Evolutionary conservation across 1,284 basidiomycete species (phyloP), one percentile per base, ranked within the genome.

Genomic region (Leucocoprinus gongylophorus): DNA sequence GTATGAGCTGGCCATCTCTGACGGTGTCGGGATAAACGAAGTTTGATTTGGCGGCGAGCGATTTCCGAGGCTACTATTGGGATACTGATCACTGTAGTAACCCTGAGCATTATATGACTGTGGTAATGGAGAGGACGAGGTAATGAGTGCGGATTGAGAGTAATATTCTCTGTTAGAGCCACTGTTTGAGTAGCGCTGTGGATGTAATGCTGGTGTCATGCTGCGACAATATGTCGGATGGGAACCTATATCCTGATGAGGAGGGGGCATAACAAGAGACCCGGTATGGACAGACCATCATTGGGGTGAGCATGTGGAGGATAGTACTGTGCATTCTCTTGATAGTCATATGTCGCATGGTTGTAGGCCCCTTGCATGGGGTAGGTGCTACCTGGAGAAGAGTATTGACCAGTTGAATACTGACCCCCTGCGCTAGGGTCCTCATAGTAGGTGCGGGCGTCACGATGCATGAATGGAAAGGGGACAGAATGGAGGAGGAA

Each of bases 1-100:
- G 58, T 74, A 76, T 35, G 63, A 61, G 40, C 71, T 66, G 35
- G 68, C 72, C 18, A 76, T 62, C 49, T 80, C 73, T 5, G 75
- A 76, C 7, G 77, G 78, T 1, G 77, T 79, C n/a, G 78, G 75
- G 40, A 79, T 76, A 57, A 79, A 80, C 17, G 71, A 69, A 32
- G 61, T 35, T 18, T 53, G 52, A n/a, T 55, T 47, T 48, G 65
- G 56, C n/a, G 59, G 21, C 56, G 69, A 44, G 50, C 61, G 55
- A 45, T 56, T 53, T 23, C 65, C 44, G 32, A 61, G 58, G 38
- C 30, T 64, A 60, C 28, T 61, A 59, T 26, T 61, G 59, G 50
- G 63, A 62, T 51, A 59, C 48, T 26, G 59, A 38, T 60, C 50
- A 53, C 64, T 53, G 57, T 59, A 62, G 57, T 68, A 63, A 45